These are phyloP conservation scores for Trametes gibbosa DNA, from an alignment of 768 basidiomycete genomes.

Conservation along the genomic window DNA sequence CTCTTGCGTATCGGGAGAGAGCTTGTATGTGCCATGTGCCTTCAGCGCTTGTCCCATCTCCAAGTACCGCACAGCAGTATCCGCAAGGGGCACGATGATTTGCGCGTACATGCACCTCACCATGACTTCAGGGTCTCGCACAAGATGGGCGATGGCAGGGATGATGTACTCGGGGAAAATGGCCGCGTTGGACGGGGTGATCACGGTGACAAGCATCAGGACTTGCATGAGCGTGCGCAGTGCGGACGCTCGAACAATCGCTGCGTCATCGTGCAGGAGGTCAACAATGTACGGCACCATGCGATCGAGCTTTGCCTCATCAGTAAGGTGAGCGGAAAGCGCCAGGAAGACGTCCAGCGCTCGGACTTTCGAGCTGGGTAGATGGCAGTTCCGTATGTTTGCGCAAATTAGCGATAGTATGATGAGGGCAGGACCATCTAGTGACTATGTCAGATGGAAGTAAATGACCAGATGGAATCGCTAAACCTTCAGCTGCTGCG, in stretches of 20 bases:
- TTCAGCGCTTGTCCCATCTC: conserved; percentile 93
- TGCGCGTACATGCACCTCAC: conserved; percentile 80
- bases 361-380: conserved; percentile 83
- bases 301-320: conserved; percentile 93
- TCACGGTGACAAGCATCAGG: conserved; percentile 64
- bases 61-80: conserved; percentile 82
- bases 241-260: conserved; percentile 78
- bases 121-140: conserved; percentile 82
- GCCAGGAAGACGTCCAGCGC: conserved; percentile 87
- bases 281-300: conserved; percentile 92
- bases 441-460: background rate
- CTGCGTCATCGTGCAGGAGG: conserved; percentile 80
- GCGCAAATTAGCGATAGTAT: conserved; percentile 85
- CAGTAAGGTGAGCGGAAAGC: conserved; percentile 76
- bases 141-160: conserved; percentile 81
- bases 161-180: conserved; percentile 96
- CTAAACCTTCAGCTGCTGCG: conserved; percentile 61
- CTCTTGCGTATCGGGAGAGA: conserved; percentile 62
- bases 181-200: conserved; percentile 58
- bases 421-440: conserved; percentile 88
- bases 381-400: conserved; percentile 82
- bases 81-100: conserved; percentile 80
- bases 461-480: background rate
- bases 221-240: conserved; percentile 79
- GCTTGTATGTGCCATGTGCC: conserved; percentile 72